Conservation (phyloP, 176 grass and related monocot genomes). For the Carex myosuroides region DNA sequence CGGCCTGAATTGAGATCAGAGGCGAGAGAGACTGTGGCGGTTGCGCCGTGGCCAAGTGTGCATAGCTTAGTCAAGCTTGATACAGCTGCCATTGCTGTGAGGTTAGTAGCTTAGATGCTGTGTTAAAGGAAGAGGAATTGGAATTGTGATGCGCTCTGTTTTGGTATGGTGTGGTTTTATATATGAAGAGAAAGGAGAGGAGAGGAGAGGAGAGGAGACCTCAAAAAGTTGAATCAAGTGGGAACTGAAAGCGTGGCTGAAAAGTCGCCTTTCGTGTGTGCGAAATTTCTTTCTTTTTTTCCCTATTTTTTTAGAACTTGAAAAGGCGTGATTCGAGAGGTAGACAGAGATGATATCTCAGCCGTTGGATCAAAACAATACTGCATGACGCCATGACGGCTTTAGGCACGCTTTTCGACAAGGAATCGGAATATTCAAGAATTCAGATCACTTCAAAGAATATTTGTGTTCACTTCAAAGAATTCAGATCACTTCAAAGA, state of each 20-base stretch:
- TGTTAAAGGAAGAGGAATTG: background rate
- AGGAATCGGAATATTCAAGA: no score
- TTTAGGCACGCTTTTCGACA: background rate
- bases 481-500: no score
- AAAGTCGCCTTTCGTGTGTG: background rate
- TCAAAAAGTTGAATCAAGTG: background rate
- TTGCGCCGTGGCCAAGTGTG: conserved; percentile 3
- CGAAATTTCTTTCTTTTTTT: background rate
- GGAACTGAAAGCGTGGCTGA: background rate
- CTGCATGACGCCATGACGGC: background rate
- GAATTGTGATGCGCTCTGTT: background rate
- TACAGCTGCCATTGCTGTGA: conserved; percentile 2
- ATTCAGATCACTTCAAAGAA: no score
- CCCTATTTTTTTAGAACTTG: background rate
- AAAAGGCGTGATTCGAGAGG: background rate
- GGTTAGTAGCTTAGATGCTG: background rate
- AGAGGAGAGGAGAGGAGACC: background rate
- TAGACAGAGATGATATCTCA: background rate
- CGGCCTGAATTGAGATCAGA: conserved; percentile 34
- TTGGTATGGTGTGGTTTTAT: background rate
- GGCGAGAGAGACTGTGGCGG: conserved; percentile 21
- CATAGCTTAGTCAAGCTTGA: background rate
- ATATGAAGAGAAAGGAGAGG: background rate
- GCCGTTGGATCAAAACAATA: background rate
- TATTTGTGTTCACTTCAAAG: no score